These are phyloP conservation scores for Plasmodium coatneyi DNA, from an alignment of 169 alveolate species.

Conservation along the genomic window DNA sequence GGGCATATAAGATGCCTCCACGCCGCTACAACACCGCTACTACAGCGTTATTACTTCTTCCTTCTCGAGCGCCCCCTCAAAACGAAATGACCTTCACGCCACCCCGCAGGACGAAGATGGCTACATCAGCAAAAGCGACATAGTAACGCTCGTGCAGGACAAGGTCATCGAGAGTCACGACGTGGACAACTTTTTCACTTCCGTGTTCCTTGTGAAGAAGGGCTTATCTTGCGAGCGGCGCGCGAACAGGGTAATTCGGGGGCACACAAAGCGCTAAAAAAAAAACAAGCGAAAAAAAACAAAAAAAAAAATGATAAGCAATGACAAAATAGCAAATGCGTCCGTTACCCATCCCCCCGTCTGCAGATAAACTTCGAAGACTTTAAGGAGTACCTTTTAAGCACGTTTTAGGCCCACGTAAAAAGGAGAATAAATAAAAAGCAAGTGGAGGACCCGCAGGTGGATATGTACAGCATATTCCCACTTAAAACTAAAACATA, in stretches of 20 bases:
- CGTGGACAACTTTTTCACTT: conserved; percentile 60
- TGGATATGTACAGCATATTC: not conserved
- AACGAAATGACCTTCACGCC: not conserved
- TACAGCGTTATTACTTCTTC: not conserved
- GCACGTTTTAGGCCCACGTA: conserved; percentile 53
- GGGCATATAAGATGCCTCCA: not conserved
- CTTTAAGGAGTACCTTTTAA: conserved; percentile 46
- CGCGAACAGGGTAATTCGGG: conserved; percentile 28
- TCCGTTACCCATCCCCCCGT: not conserved
- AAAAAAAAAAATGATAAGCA: not conserved
- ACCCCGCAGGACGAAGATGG: conserved; percentile 72
- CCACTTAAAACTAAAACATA: not conserved
- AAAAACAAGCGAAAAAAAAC: not conserved
- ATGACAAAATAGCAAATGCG: not conserved
- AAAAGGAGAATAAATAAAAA: not conserved
- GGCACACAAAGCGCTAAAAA: not conserved
- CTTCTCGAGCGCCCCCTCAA: not conserved
- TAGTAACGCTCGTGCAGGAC: conserved; percentile 45
- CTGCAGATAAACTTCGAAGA: conserved; percentile 61
- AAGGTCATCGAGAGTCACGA: conserved; percentile 50
- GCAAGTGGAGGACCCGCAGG: not conserved
- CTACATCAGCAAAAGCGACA: conserved; percentile 70
- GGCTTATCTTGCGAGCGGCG: conserved; percentile 24
- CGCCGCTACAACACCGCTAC: not conserved
- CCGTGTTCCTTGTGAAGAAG: conserved; percentile 33